Conservation (phyloP, 768 basidiomycete species). For the Mycena pura region DNA sequence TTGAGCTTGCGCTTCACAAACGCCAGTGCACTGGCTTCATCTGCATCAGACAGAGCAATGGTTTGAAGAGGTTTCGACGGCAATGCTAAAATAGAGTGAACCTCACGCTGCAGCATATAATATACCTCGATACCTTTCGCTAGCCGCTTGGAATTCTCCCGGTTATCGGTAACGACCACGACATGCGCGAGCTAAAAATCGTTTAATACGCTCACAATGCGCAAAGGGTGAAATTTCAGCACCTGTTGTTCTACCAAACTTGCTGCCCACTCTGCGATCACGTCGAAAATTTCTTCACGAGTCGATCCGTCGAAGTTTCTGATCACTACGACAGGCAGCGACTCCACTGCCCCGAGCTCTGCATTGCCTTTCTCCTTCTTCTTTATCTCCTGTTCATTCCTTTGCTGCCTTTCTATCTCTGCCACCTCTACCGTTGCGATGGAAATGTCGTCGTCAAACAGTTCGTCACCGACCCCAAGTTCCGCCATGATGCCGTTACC, state of each 20-base stretch:
- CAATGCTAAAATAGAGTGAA: conserved; percentile 57
- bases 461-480: conserved; percentile 25
- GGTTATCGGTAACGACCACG: conserved; percentile 87
- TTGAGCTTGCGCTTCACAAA: conserved; percentile 83
- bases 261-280: conserved; percentile 86
- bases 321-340: conserved; percentile 87
- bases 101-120: background rate
- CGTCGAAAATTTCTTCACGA: conserved; percentile 75
- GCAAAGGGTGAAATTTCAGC: background rate
- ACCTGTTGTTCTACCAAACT: conserved; percentile 83
- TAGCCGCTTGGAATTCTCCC: conserved; percentile 84
- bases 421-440: background rate
- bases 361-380: conserved; percentile 44
- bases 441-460: conserved; percentile 12
- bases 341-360: conserved; percentile 58
- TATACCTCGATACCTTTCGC: conserved; percentile 69
- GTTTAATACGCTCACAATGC: background rate
- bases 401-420: conserved; percentile 21
- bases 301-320: conserved; percentile 67
- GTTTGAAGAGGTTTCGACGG: conserved; percentile 83
- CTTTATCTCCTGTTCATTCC: conserved; percentile 15
- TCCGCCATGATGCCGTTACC: conserved; percentile 80
- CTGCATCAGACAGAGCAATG: conserved; percentile 87
- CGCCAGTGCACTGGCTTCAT: conserved; percentile 74
- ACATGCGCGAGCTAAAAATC: conserved; percentile 84